Conservation (phyloP, 2,329 filamentous ascomycete species). For the Fusarium scirpi region DNA sequence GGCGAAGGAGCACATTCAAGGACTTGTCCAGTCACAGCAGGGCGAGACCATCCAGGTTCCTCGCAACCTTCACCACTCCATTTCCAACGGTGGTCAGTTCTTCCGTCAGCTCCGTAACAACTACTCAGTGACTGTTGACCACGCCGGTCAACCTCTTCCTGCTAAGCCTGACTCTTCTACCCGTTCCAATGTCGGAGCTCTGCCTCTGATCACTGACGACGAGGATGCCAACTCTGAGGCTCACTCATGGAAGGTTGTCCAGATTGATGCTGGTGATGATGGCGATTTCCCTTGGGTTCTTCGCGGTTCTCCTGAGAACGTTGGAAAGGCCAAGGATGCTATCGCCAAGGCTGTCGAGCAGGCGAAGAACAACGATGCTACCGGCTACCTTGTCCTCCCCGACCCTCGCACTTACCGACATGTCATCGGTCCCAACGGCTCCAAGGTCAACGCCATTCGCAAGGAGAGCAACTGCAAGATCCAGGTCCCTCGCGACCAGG, state of each 20-base stretch:
- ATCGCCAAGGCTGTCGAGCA: slow-evolving; percentile 80
- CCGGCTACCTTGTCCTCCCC: slow-evolving; percentile 88
- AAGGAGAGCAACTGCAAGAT: slow-evolving; percentile 94
- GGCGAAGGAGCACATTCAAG: slow-evolving; percentile 86
- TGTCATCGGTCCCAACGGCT: slow-evolving; percentile 89
- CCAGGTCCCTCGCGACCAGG: slow-evolving; percentile 87
- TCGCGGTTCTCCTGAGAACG: slow-evolving; percentile 79
- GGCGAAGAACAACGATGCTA: slow-evolving; percentile 75
- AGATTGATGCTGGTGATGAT: slow-evolving; percentile 69
- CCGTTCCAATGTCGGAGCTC: slow-evolving; percentile 69
- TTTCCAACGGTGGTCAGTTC: slow-evolving; percentile 91
- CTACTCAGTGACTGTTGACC: slow-evolving; percentile 89
- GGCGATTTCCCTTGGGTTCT: slow-evolving; percentile 92
- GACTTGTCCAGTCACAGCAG: slow-evolving; percentile 85
- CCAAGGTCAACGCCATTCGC: slow-evolving; percentile 92
- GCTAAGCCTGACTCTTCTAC: slow-evolving; percentile 70
- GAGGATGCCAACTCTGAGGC: slow-evolving; percentile 71
- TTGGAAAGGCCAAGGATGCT: slow-evolving; percentile 82
- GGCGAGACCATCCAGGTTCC: slow-evolving; percentile 90
- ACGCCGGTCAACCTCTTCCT: slow-evolving; percentile 83
- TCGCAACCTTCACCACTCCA: slow-evolving; percentile 81
- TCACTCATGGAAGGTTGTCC: slow-evolving; percentile 87
- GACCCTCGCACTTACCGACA: slow-evolving; percentile 91
- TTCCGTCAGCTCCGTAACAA: slow-evolving; percentile 92
- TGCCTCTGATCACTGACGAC: slow-evolving; percentile 96